Evolutionary conservation across 768 basidiomycete genomes (phyloP).

Genomic region (Porphyrellus cyaneotinctus): DNA sequence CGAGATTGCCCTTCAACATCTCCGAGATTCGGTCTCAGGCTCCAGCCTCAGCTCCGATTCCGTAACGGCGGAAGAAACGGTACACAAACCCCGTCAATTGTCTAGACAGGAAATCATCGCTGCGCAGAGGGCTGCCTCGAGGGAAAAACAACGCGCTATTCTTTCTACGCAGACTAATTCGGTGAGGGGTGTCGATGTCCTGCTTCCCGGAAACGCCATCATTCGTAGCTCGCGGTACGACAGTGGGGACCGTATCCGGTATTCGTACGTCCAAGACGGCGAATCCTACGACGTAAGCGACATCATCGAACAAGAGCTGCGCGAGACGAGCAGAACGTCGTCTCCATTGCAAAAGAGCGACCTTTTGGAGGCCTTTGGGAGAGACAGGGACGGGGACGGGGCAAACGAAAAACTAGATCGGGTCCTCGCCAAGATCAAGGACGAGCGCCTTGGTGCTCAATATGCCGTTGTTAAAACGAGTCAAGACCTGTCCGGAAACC

Average conservation of each 20-base stretch:
- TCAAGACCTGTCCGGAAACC: slow-evolving; percentile 21
- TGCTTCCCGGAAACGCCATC: slow-evolving; percentile 79
- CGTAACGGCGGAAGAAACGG: slow-evolving; percentile 29
- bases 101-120: slow-evolving; percentile 90
- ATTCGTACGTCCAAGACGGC: slow-evolving; percentile 93
- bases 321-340: slow-evolving; percentile 40
- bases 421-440: slow-evolving; percentile 72
- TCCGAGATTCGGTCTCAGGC: slow-evolving; percentile 57
- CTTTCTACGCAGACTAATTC: slow-evolving; percentile 83
- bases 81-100: slow-evolving; percentile 34
- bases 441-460: slow-evolving; percentile 44
- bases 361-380: slow-evolving; percentile 60
- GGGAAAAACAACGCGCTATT: slow-evolving; percentile 83
- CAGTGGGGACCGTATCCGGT: slow-evolving; percentile 70
- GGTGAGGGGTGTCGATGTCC: slow-evolving; percentile 82
- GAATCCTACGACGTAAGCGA: slow-evolving; percentile 93
- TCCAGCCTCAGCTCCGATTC: slow-evolving; percentile 57
- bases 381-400: slow-evolving; percentile 56
- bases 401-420: slow-evolving; percentile 68
- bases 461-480: slow-evolving; percentile 8
- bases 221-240: slow-evolving; percentile 81
- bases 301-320: slow-evolving; percentile 86
- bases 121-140: slow-evolving; percentile 81
- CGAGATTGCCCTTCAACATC: slow-evolving; percentile 72
- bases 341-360: slow-evolving; percentile 42